A percentile compares a stretch with the other conserved stretches of the same genome.
Evolutionary conservation across 352 stramenopile genomes (phyloP).

Genomic region (Pythium coloratum): DNA sequence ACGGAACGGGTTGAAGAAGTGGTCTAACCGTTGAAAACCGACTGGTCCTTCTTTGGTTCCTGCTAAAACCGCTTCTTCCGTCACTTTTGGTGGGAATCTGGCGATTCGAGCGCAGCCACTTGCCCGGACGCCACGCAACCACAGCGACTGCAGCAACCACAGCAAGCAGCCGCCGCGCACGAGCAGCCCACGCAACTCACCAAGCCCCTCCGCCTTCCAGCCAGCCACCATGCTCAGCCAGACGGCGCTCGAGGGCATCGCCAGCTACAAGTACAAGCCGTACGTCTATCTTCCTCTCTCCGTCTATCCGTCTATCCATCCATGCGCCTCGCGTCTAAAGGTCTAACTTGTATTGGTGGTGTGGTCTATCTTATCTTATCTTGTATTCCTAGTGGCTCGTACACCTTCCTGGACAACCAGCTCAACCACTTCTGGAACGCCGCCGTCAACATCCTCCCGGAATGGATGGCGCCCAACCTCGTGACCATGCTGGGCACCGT

Average conservation of each 20-base stretch:
- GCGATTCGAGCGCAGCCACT: conserved; percentile 20
- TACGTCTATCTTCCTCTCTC: conserved; percentile 33
- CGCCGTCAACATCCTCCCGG: conserved; percentile 75
- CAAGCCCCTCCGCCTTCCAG: not conserved
- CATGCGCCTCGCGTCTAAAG: not conserved
- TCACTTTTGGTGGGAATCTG: conserved; percentile 17
- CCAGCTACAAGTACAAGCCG: conserved; percentile 88
- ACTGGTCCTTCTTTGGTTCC: not conserved
- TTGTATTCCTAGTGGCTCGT: conserved; percentile 52
- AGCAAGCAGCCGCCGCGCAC: not conserved
- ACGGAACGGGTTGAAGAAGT: conserved; percentile 8
- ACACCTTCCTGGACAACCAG: conserved; percentile 88
- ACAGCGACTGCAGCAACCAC: conserved; percentile 12
- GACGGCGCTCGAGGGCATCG: conserved; percentile 81
- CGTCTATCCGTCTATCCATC: too few species aligned
- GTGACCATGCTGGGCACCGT: conserved; percentile 88
- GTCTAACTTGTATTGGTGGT: not conserved
- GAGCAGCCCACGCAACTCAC: not conserved
- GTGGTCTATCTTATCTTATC: not conserved
- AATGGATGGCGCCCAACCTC: conserved; percentile 91
- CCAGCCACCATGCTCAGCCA: conserved; percentile 56
- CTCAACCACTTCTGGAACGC: conserved; percentile 89
- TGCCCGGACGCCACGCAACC: conserved; percentile 7
- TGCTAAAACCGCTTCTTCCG: conserved; percentile 2
- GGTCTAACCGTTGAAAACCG: not conserved